A percentile compares a stretch with the other conserved stretches of the same genome.
Evolutionary conservation across 805 yeast species (phyloP).

Genomic region (Metschnikowia reukaufii): DNA sequence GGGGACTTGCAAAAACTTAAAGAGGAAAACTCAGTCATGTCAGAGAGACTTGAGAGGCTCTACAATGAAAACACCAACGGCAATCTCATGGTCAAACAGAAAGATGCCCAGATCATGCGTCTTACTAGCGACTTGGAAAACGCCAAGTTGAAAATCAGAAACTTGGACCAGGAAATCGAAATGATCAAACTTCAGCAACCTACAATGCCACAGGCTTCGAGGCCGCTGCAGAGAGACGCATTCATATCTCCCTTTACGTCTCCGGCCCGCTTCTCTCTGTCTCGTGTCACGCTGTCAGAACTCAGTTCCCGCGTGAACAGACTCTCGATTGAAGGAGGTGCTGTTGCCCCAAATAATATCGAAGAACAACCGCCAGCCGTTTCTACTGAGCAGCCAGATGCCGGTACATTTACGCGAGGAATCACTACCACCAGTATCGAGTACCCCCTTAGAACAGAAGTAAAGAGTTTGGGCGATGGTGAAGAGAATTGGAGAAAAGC

Average conservation of each 20-base stretch:
- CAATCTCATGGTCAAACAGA: slow-evolving; percentile 56
- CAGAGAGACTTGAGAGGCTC: slow-evolving; percentile 10
- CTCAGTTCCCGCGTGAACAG: slow-evolving; percentile 43
- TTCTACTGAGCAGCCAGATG: neutral
- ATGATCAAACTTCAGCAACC: slow-evolving; percentile 30
- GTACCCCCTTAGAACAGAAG: neutral
- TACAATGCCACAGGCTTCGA: slow-evolving; percentile 9
- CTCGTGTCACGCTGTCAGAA: slow-evolving; percentile 34
- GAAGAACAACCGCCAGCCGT: neutral
- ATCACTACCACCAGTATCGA: neutral
- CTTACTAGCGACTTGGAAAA: slow-evolving; percentile 61
- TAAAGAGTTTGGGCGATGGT: slow-evolving; percentile 20
- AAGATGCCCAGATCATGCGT: slow-evolving; percentile 66
- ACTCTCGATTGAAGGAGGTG: slow-evolving; percentile 34
- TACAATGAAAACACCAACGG: slow-evolving; percentile 44
- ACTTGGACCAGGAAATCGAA: slow-evolving; percentile 49
- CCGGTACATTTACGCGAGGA: neutral
- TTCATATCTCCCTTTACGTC: slow-evolving; percentile 18
- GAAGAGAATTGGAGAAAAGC: slow-evolving; percentile 87
- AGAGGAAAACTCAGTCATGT: slow-evolving; percentile 20
- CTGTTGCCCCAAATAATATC: neutral
- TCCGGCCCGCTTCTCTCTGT: slow-evolving; percentile 12
- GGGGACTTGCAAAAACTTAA: slow-evolving; percentile 32
- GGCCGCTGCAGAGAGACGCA: slow-evolving; percentile 4
- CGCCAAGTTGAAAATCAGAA: slow-evolving; percentile 50